Conservation (phyloP, 2,329 filamentous ascomycete genomes). For the Diplodia scrobiculata region DNA sequence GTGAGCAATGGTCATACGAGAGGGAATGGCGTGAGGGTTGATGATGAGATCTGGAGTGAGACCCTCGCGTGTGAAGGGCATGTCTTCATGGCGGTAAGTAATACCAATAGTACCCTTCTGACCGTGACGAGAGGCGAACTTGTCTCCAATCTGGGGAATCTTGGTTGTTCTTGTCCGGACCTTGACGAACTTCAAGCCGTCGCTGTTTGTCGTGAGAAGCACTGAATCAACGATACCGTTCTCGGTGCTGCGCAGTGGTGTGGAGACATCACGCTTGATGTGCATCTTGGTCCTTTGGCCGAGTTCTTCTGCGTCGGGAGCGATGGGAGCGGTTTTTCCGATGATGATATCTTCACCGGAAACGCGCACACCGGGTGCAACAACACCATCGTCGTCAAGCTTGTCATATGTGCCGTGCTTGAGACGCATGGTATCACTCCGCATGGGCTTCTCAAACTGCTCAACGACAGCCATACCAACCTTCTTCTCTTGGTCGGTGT, state of each 20-base stretch:
- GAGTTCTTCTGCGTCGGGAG: conserved; percentile 87
- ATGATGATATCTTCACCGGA: conserved; percentile 99
- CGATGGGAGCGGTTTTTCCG: conserved; percentile 94
- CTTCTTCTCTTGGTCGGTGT: conserved; percentile 95
- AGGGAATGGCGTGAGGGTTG: conserved; percentile 98
- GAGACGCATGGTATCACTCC: conserved; percentile 82
- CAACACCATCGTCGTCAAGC: conserved; percentile 92
- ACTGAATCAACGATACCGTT: conserved; percentile 96
- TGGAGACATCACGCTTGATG: conserved; percentile 92
- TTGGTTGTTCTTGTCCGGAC: conserved; percentile 97
- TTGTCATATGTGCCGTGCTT: conserved; percentile 98
- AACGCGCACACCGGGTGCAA: conserved; percentile 89
- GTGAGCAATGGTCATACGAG: conserved; percentile 99
- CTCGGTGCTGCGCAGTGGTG: conserved; percentile 89
- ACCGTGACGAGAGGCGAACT: conserved; percentile 98
- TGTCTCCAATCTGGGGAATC: conserved; percentile 97
- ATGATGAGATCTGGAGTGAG: conserved; percentile 95
- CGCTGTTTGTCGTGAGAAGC: conserved; percentile 88
- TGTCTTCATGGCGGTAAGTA: conserved; percentile 95
- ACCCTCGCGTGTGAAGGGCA: conserved; percentile 94
- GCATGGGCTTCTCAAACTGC: conserved; percentile 91
- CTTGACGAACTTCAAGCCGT: conserved; percentile 94
- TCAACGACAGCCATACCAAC: conserved; percentile 92
- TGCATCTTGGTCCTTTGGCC: conserved; percentile 88
- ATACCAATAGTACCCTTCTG: conserved; percentile 99